Evolutionary conservation across 768 basidiomycete genomes (phyloP).

Genomic region (Zangia roseola): DNA sequence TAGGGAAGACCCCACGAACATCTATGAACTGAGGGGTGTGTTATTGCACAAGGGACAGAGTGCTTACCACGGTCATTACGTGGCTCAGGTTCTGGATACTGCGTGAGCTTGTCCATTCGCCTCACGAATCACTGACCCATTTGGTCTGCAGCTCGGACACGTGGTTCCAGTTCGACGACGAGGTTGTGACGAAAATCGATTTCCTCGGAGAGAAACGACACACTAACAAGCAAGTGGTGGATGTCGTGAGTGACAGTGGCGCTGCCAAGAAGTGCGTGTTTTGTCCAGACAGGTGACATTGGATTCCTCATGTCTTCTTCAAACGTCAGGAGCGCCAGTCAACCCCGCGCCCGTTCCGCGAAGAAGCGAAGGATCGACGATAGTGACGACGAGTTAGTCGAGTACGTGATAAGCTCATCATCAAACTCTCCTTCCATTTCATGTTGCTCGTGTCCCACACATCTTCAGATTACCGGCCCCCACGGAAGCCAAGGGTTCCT

Average conservation of each 20-base stretch:
- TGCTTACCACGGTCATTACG: slow-evolving; percentile 90
- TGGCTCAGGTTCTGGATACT: slow-evolving; percentile 77
- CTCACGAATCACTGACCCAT: slow-evolving; percentile 1
- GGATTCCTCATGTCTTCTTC: slow-evolving; percentile 3
- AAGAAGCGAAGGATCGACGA: slow-evolving; percentile 56
- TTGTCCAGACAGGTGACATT: not conserved
- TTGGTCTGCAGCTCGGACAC: slow-evolving; percentile 48
- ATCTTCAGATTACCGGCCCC: slow-evolving; percentile 21
- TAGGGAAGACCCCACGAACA: slow-evolving; percentile 25
- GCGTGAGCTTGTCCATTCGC: slow-evolving; percentile 42
- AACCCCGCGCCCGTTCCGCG: slow-evolving; percentile 40
- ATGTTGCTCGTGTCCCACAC: slow-evolving; percentile 10
- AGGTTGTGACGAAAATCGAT: slow-evolving; percentile 66
- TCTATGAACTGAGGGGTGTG: slow-evolving; percentile 86
- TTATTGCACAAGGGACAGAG: slow-evolving; percentile 89
- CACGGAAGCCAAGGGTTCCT: slow-evolving; percentile 21
- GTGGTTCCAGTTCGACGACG: slow-evolving; percentile 96
- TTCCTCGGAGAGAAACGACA: slow-evolving; percentile 48
- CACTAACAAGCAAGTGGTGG: slow-evolving; percentile 28
- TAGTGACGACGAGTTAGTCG: slow-evolving; percentile 51
- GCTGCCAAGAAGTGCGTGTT: slow-evolving; percentile 28
- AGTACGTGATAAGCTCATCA: slow-evolving; percentile 25
- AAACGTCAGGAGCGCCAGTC: slow-evolving; percentile 22
- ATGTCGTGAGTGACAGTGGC: slow-evolving; percentile 26
- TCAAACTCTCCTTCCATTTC: slow-evolving; percentile 16